Evolutionary conservation across 176 grass and related monocot species (phyloP).

Genomic region (Zizania latifolia): DNA sequence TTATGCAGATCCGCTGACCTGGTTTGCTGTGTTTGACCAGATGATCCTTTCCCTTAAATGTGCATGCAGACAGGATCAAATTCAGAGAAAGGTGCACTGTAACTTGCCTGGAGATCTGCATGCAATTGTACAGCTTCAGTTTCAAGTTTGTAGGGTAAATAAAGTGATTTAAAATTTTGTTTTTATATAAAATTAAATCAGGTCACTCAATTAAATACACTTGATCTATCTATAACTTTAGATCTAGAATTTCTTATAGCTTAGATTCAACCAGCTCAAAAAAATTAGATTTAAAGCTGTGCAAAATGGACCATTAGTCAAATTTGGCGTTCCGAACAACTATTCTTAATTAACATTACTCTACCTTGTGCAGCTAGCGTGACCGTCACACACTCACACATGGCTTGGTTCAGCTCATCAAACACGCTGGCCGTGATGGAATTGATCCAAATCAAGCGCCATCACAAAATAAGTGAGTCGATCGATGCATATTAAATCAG

Average conservation of each 20-base stretch:
- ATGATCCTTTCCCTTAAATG: constrained; percentile 10
- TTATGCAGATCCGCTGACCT: constrained; percentile 2
- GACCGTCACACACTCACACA: background rate
- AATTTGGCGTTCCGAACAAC: background rate
- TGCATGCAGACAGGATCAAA: background rate
- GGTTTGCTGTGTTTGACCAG: constrained; percentile 41
- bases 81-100: background rate
- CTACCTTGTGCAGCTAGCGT: background rate
- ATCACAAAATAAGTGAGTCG: background rate
- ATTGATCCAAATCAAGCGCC: background rate
- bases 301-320: too few relatives aligned
- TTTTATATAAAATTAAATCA: too few relatives aligned
- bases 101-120: constrained; percentile 41
- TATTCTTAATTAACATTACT: background rate
- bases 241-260: too few relatives aligned
- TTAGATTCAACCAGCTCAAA: too few relatives aligned
- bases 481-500: background rate
- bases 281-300: too few relatives aligned
- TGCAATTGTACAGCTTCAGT: too few relatives aligned
- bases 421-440: background rate
- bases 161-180: too few relatives aligned
- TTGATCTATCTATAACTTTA: too few relatives aligned
- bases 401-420: background rate
- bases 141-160: too few relatives aligned
- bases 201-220: too few relatives aligned